phyloP scores from a whole-genome alignment of 352 stramenopile species.

The Pythium volutum region DNA sequence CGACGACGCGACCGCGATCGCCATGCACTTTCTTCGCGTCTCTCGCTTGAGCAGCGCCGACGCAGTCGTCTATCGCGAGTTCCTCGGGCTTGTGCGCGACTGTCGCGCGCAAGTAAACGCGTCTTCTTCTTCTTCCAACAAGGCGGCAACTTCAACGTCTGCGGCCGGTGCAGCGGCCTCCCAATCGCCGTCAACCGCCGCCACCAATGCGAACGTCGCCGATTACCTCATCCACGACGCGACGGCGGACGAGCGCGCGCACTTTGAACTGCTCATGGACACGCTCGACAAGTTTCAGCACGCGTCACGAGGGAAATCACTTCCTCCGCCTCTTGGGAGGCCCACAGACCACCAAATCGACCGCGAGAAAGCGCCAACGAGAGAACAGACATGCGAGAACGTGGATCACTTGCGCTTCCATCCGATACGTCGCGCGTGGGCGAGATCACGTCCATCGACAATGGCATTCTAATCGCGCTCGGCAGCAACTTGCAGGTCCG shows the following conservation, averaged over 20 bases:
- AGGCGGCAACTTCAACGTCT: background rate
- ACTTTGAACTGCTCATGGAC: constrained; percentile 63
- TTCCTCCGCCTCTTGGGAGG: background rate
- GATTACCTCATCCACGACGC: constrained; percentile 56
- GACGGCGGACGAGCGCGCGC: constrained; percentile 33
- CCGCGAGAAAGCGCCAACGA: background rate
- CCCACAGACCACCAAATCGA: background rate
- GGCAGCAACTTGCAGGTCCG: constrained; percentile 38
- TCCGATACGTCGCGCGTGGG: background rate
- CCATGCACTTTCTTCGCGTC: constrained; percentile 35
- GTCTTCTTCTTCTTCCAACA: background rate
- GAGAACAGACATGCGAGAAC: background rate
- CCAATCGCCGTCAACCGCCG: background rate
- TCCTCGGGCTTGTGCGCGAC: constrained; percentile 27
- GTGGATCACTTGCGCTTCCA: background rate
- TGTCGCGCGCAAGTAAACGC: background rate
- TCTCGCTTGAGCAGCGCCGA: constrained; percentile 24
- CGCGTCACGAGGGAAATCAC: background rate
- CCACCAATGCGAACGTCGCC: constrained; percentile 24
- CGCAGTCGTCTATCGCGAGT: constrained; percentile 37
- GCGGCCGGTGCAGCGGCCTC: background rate
- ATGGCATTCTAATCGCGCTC: constrained; percentile 37
- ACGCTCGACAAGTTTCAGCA: constrained; percentile 41
- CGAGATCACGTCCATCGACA: constrained; percentile 26
- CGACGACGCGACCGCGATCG: constrained; percentile 33